These are phyloP conservation scores for Trichoderma gamsii DNA, from an alignment of 495 filamentous ascomycete species.

Conservation along the genomic window DNA sequence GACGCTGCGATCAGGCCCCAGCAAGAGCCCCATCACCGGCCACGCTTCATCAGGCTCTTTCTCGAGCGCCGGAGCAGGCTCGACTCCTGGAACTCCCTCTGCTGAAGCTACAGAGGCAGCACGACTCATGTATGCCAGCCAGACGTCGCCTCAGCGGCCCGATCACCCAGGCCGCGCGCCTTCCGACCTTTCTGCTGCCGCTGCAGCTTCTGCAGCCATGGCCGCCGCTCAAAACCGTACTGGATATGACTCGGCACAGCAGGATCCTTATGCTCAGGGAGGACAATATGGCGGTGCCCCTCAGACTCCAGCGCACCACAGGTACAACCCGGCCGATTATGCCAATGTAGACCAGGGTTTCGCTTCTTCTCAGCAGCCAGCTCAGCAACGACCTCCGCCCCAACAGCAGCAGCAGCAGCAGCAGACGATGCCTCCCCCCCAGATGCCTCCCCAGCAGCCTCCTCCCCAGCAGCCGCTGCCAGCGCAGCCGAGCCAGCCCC, in stretches of 20 bases:
- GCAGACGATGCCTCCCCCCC: constrained; percentile 16
- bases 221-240: constrained; percentile 33
- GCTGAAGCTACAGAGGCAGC: constrained; percentile 46
- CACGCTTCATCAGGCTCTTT: constrained; percentile 29
- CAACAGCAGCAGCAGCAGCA: constrained; percentile 29
- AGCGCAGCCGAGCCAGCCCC: constrained; percentile 27
- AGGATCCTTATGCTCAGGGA: constrained; percentile 35
- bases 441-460: constrained; percentile 27
- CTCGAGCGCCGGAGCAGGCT: constrained; percentile 21
- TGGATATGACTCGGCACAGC: constrained; percentile 20
- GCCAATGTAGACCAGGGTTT: constrained; percentile 49
- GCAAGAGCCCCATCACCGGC: constrained; percentile 30
- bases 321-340: constrained; percentile 70
- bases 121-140: constrained; percentile 42
- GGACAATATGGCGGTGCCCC: constrained; percentile 22
- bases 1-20: constrained; percentile 54
- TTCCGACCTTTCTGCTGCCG: constrained; percentile 39
- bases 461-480: constrained; percentile 34
- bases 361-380: constrained; percentile 28
- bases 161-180: constrained; percentile 37
- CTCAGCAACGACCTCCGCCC: constrained; percentile 28
- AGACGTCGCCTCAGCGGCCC: constrained; percentile 38
- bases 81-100: constrained; percentile 22
- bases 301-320: constrained; percentile 46
- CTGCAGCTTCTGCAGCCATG: constrained; percentile 38